Conservation (phyloP, 2,329 filamentous ascomycete genomes). For the Clathrospora elynae region DNA sequence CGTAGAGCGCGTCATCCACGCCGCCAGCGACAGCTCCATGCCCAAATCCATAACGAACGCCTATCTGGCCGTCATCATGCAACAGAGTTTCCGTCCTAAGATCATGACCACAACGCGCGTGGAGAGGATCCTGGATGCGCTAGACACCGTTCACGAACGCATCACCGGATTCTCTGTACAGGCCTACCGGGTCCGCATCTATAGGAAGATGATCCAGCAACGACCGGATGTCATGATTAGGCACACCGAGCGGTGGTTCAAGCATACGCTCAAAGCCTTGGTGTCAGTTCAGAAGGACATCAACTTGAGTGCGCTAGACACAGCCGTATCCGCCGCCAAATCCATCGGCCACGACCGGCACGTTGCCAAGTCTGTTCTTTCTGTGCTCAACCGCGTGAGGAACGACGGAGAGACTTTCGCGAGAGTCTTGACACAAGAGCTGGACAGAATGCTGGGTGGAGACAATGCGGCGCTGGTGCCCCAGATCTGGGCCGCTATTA, state of each 20-base stretch:
- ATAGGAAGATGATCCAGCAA: conserved; percentile 76
- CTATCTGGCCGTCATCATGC: conserved; percentile 78
- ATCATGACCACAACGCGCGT: conserved; percentile 75
- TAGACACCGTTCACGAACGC: conserved; percentile 74
- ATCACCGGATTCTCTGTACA: conserved; percentile 81
- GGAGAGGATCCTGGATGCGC: conserved; percentile 69
- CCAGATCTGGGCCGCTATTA: conserved; percentile 84
- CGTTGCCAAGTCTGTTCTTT: conserved; percentile 68
- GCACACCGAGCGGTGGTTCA: conserved; percentile 75
- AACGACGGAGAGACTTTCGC: conserved; percentile 61
- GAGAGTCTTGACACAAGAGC: conserved; percentile 68
- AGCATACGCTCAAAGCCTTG: conserved; percentile 81
- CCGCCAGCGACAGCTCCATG: conserved; percentile 68
- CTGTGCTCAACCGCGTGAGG: conserved; percentile 63
- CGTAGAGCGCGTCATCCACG: conserved; percentile 77
- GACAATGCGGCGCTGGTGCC: conserved; percentile 71
- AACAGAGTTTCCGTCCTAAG: conserved; percentile 76
- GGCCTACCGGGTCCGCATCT: conserved; percentile 76
- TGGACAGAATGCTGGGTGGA: conserved; percentile 64
- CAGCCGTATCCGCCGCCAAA: conserved; percentile 74
- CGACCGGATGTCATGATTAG: conserved; percentile 70
- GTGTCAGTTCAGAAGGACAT: conserved; percentile 79
- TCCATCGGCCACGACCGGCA: conserved; percentile 70
- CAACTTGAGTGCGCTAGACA: conserved; percentile 71
- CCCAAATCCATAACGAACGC: conserved; percentile 80